phyloP scores from a whole-genome alignment of 495 filamentous ascomycete species.

The Parachaetomium inaequale region DNA sequence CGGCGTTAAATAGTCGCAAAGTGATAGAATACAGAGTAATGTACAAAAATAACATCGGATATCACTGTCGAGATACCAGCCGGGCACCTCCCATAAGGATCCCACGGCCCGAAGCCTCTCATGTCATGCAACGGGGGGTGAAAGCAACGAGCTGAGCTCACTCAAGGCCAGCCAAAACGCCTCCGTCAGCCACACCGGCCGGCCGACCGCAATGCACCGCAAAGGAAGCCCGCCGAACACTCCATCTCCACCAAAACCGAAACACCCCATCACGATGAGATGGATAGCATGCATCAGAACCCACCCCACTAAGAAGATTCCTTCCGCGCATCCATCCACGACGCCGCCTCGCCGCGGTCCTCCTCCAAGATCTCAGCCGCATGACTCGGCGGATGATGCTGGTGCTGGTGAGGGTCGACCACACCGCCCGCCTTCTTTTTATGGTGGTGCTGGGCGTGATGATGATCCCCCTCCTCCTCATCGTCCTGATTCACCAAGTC shows the following conservation, averaged over 20 bases:
- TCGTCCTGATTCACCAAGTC: conserved; percentile 51
- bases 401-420: conserved; percentile 1
- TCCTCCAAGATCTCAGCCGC: conserved; percentile 12
- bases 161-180: neutral
- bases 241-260: neutral
- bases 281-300: conserved; percentile 3
- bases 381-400: conserved; percentile 1
- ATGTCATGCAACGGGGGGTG: neutral
- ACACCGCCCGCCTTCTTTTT: neutral
- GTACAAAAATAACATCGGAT: conserved; percentile 6
- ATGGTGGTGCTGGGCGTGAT: conserved; percentile 11
- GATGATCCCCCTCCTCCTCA: conserved; percentile 33
- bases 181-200: neutral
- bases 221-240: conserved; percentile 2
- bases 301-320: conserved; percentile 11
- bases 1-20: neutral
- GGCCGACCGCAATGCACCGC: conserved; percentile 16
- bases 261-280: neutral
- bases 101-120: neutral
- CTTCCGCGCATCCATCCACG: conserved; percentile 19
- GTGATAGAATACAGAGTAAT: conserved; percentile 9
- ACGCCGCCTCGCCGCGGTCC: conserved; percentile 15
- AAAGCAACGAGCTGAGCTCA: neutral
- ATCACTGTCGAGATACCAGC: neutral
- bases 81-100: neutral